Evolutionary conservation across 1,139 yeast genomes (phyloP), one percentile per base, ranked within the genome.

Genomic region (Eremothecium sinecaudum): DNA sequence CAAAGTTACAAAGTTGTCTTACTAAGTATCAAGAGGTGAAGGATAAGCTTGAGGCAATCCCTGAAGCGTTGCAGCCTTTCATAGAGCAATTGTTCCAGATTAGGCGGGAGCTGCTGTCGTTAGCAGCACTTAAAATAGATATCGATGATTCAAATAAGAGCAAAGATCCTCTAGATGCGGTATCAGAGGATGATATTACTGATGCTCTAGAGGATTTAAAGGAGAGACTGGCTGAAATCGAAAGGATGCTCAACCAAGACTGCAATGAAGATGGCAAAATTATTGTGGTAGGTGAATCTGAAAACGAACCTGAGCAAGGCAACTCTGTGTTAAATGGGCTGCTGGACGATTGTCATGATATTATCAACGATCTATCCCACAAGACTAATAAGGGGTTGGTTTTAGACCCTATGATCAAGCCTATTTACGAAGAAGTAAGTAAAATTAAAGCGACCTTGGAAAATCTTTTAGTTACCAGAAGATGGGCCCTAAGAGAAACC

Each of bases 401-500:
- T 43, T 61, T 76, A 24, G 78, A 74, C 50, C 64, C 67, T 28
- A 50, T 61, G 35, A 56, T 76, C 34, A 59, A 63, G 33, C 71
- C 71, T 8, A 59, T 73, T 11, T 77, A 74, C 50, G 64, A 67
- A 31, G 62, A 66, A 42, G 64, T 90, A 44, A 63, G 73, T 23
- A 73, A 70, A 29, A 66, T 84, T 47, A 83, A 84, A 57, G 66
- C 73, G 17, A 78, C 77, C 14, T 66, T 90, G 42, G 94, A 83
- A 48, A 83, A 82, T 47, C 64, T 90, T 45, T 66, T 86, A 44
- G 74, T 90, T 22, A 90, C 98, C 3, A 77, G 95, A 61, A 73
- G 97, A 57, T 90, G 98, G 98, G 87, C 97, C 2, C 66, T 90
- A 60, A 73, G 98, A 52, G 94, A 86, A 53, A 90, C 97, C 0